A percentile compares a stretch with the other conserved stretches of the same genome.
These are phyloP conservation scores for Forsythia viridissima DNA, from an alignment of 257 asterid species.

Conservation along the genomic window DNA sequence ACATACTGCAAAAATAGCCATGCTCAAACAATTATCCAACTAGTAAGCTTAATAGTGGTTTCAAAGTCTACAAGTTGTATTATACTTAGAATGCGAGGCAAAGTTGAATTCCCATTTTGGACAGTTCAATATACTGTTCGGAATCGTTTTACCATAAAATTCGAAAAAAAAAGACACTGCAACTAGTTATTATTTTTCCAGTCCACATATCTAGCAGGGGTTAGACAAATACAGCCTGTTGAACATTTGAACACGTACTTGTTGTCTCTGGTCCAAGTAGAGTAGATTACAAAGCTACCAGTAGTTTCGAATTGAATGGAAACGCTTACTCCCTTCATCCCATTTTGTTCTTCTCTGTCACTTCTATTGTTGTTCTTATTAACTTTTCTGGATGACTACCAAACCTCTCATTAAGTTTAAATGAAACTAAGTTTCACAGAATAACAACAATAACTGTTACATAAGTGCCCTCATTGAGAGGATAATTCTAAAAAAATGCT, in stretches of 20 bases:
- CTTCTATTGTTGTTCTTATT: neutral
- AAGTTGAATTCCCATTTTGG: neutral
- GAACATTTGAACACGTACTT: slow-evolving; percentile 7
- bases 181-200: neutral
- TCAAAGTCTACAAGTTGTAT: neutral
- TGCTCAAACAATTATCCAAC: slow-evolving; percentile 17
- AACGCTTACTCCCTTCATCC: neutral
- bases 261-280: slow-evolving; percentile 8
- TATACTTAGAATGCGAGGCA: neutral
- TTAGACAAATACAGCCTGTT: neutral
- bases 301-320: neutral
- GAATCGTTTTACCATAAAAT: neutral
- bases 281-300: neutral
- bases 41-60: neutral
- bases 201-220: neutral
- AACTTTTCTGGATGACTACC: neutral
- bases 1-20: slow-evolving; percentile 12
- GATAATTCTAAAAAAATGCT: neutral
- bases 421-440: neutral
- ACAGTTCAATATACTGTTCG: neutral
- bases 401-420: neutral
- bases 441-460: neutral
- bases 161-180: neutral
- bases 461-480: neutral
- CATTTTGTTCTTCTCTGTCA: neutral